A percentile compares a stretch with the other conserved stretches of the same genome.
phyloP scores from a whole-genome alignment of 257 asterid genomes.

The Solanum appendiculatum region DNA sequence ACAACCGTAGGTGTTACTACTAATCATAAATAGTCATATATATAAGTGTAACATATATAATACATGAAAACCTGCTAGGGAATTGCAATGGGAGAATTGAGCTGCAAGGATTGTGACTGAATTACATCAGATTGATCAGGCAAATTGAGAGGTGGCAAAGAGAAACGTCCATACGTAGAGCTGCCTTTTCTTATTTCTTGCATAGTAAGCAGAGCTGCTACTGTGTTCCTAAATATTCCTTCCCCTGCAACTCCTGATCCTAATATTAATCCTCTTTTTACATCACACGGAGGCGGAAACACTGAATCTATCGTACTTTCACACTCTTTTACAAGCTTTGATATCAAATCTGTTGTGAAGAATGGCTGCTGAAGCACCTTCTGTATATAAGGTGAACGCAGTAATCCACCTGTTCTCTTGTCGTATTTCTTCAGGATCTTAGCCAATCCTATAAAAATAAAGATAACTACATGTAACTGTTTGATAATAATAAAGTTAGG shows the following conservation, averaged over 20 bases:
- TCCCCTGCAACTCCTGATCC: conserved; percentile 35
- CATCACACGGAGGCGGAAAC: conserved; percentile 38
- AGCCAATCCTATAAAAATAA: conserved; percentile 45
- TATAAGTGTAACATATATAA: not conserved
- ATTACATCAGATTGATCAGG: conserved; percentile 48
- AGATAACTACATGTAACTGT: not conserved
- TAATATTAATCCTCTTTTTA: not conserved
- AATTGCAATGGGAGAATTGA: conserved; percentile 53
- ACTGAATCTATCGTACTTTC: conserved; percentile 60
- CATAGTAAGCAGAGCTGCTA: conserved; percentile 81
- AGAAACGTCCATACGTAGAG: conserved; percentile 76
- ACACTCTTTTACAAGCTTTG: conserved; percentile 84
- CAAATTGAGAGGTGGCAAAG: conserved; percentile 78
- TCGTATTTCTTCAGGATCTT: conserved; percentile 86
- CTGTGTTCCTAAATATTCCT: conserved; percentile 74
- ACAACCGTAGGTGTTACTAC: not conserved
- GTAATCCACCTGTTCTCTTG: conserved; percentile 80
- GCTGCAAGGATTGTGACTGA: conserved; percentile 47
- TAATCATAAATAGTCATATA: not conserved
- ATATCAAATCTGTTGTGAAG: conserved; percentile 68
- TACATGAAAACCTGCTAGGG: not conserved
- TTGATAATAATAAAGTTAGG: not conserved
- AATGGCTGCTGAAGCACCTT: conserved; percentile 73
- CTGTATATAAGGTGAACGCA: conserved; percentile 65
- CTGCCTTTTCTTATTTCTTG: conserved; percentile 84